Evolutionary conservation across 129 eudicot species (phyloP).

Genomic region (Silybum marianum): DNA sequence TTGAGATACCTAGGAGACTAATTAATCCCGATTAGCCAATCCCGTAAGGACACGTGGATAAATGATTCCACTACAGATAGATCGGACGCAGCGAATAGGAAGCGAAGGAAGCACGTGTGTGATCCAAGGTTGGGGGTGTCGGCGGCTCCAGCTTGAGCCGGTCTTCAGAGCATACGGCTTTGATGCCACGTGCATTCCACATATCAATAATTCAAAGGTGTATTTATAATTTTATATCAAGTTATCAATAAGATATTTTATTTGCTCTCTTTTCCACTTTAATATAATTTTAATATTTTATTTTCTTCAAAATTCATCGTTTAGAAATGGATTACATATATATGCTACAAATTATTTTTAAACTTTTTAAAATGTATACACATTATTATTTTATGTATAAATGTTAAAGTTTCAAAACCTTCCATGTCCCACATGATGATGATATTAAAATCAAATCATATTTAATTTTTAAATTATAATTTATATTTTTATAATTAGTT

Average conservation of each 20-base stretch:
- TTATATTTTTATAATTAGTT: no score
- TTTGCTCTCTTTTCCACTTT: not conserved
- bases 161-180: not conserved
- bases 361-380: no score
- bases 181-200: not conserved
- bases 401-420: no score
- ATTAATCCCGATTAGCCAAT: not conserved
- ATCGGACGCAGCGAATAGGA: constrained; percentile 58
- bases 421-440: no score
- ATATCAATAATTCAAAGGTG: not conserved
- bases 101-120: constrained; percentile 36
- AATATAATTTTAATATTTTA: not conserved
- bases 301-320: not conserved
- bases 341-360: no score
- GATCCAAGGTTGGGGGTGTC: constrained; percentile 14
- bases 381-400: no score
- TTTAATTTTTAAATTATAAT: no score
- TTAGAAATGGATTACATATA: no score
- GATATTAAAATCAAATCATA: no score
- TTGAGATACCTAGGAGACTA: constrained; percentile 27
- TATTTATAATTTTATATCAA: not conserved
- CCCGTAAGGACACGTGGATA: constrained; percentile 11
- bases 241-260: not conserved
- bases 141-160: constrained; percentile 24
- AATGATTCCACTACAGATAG: not conserved